Evolutionary conservation across 768 basidiomycete species (phyloP).

Genomic region (Hemileccinum rubropunctum): DNA sequence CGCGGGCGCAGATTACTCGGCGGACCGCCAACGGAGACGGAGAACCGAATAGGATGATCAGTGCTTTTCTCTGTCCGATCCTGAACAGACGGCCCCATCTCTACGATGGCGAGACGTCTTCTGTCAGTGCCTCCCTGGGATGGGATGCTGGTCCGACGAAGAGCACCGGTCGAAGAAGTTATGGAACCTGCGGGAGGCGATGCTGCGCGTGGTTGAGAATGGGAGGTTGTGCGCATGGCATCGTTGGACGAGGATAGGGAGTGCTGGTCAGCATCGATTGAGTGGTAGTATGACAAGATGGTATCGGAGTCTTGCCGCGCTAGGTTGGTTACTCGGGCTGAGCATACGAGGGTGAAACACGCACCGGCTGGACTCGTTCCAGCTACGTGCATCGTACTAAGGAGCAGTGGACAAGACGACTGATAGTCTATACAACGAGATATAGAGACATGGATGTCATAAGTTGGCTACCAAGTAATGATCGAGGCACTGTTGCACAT

Average conservation of each 20-base stretch:
- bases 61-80: conserved; percentile 25
- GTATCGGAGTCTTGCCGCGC: conserved; percentile 38
- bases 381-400: conserved; percentile 9
- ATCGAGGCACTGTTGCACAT: not conserved
- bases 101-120: conserved; percentile 63
- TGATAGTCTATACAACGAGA: conserved; percentile 13
- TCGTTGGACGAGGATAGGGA: conserved; percentile 46
- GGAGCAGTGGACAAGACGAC: not conserved
- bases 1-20: conserved; percentile 35
- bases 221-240: conserved; percentile 22
- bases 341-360: conserved; percentile 6
- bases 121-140: conserved; percentile 63
- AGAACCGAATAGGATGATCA: conserved; percentile 9
- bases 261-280: conserved; percentile 40
- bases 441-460: conserved; percentile 4
- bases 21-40: conserved; percentile 28
- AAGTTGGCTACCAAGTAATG: not conserved
- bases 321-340: not conserved
- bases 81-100: conserved; percentile 44
- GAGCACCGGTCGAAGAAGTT: conserved; percentile 29
- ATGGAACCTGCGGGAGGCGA: conserved; percentile 28
- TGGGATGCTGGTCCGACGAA: conserved; percentile 49
- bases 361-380: conserved; percentile 12
- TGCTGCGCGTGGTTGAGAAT: conserved; percentile 17
- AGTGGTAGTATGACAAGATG: conserved; percentile 55